A percentile compares a stretch with the other conserved stretches of the same genome.
Conservation (phyloP, 331 rosid species). For the Acacia pycnantha region DNA sequence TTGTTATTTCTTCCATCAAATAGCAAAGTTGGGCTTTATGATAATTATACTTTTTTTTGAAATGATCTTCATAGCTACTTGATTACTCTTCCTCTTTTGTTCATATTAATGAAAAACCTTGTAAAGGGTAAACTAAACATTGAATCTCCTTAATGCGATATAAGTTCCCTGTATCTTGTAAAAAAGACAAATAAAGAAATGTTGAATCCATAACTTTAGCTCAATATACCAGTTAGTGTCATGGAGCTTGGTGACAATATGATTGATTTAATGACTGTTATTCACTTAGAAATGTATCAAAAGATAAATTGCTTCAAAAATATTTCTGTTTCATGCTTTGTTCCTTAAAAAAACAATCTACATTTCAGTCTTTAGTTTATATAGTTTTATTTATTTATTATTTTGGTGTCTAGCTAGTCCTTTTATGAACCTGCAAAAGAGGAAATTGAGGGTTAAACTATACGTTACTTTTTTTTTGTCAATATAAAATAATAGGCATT, state of each 20-base stretch:
- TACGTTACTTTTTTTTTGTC: neutral
- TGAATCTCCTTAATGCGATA: neutral
- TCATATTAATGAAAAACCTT: too few relatives aligned
- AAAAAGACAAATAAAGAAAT: neutral
- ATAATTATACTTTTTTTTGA: neutral
- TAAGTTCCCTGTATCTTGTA: neutral
- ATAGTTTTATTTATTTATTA: neutral
- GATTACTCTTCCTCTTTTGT: neutral
- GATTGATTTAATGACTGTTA: neutral
- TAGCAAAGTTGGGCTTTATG: neutral
- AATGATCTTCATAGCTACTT: neutral
- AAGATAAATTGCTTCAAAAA: neutral
- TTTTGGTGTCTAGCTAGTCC: neutral
- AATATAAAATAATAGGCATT: neutral
- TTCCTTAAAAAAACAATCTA: neutral
- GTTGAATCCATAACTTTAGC: neutral
- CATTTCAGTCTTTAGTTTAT: neutral
- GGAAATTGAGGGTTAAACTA: neutral
- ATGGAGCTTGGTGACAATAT: neutral
- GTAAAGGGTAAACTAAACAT: neutral
- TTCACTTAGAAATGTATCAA: neutral
- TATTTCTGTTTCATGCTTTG: neutral
- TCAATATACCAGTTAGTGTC: neutral
- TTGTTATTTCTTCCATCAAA: neutral
- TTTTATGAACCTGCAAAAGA: neutral